These are phyloP conservation scores for Leishmania martiniquensis DNA, from an alignment of 208 protist genomes.

Conservation along the genomic window DNA sequence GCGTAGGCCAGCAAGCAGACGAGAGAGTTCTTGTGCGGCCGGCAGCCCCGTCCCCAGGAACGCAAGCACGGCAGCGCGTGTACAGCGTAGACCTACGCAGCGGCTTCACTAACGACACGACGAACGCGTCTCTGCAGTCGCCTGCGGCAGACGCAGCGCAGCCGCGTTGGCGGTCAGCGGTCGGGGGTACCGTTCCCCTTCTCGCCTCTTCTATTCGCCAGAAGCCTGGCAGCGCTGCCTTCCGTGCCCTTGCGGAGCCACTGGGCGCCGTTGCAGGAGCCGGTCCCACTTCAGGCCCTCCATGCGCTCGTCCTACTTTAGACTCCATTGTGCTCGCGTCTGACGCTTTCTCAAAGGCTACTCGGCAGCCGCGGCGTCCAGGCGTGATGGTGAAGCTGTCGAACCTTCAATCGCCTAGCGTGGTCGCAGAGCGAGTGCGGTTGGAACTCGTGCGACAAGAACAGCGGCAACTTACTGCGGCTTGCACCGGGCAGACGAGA, in stretches of 20 bases:
- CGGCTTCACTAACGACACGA: constrained; percentile 6
- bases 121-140: constrained; percentile 1
- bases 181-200: constrained; percentile 7
- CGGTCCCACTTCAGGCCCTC: neutral
- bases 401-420: constrained; percentile 17
- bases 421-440: constrained; percentile 19
- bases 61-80: constrained; percentile 25
- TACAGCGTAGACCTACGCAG: constrained; percentile 22
- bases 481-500: neutral
- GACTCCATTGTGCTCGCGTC: constrained; percentile 3
- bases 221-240: constrained; percentile 4
- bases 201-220: constrained; percentile 31
- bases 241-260: neutral
- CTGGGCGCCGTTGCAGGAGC: neutral
- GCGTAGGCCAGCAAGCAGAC: constrained; percentile 1
- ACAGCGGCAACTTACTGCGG: constrained; percentile 2
- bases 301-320: constrained; percentile 19
- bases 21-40: neutral
- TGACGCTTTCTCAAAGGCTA: neutral
- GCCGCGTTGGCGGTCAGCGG: constrained; percentile 9
- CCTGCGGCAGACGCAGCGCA: constrained; percentile 12
- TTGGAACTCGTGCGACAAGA: constrained; percentile 24
- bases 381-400: constrained; percentile 22
- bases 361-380: constrained; percentile 17
- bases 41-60: neutral